Evolutionary conservation across 331 rosid genomes (phyloP).

Genomic region (Dryas integrifolia): DNA sequence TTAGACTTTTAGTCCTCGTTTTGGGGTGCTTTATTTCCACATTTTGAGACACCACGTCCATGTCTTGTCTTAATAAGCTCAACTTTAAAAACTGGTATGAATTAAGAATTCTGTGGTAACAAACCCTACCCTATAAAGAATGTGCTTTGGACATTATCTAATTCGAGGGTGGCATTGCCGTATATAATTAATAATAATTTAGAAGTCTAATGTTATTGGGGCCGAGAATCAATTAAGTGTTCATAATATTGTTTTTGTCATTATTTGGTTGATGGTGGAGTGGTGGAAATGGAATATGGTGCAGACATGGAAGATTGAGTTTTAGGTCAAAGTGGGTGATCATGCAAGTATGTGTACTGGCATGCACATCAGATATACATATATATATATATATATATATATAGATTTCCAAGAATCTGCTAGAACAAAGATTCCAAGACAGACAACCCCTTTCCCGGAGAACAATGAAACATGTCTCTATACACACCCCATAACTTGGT

Average conservation of each 20-base stretch:
- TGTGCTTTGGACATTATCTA: too few relatives aligned
- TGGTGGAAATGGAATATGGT: neutral
- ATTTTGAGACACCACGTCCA: constrained; percentile 1
- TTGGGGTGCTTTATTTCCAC: neutral
- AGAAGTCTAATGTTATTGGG: neutral
- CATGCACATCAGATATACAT: neutral
- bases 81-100: neutral
- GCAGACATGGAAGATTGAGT: constrained; percentile 17
- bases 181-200: too few relatives aligned
- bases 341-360: neutral
- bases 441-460: neutral
- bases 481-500: constrained; percentile 6
- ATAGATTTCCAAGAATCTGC: constrained; percentile 2
- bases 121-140: neutral
- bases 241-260: neutral
- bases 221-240: neutral
- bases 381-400: neutral
- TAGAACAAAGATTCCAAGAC: constrained; percentile 18
- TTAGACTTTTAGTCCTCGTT: neutral
- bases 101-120: neutral
- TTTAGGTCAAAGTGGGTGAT: neutral
- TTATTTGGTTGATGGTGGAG: constrained; percentile 1
- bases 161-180: too few relatives aligned
- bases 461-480: constrained; percentile 20
- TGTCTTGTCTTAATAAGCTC: neutral